Conservation (phyloP, 345 rosid species). For the Eutrema heterophyllum region DNA sequence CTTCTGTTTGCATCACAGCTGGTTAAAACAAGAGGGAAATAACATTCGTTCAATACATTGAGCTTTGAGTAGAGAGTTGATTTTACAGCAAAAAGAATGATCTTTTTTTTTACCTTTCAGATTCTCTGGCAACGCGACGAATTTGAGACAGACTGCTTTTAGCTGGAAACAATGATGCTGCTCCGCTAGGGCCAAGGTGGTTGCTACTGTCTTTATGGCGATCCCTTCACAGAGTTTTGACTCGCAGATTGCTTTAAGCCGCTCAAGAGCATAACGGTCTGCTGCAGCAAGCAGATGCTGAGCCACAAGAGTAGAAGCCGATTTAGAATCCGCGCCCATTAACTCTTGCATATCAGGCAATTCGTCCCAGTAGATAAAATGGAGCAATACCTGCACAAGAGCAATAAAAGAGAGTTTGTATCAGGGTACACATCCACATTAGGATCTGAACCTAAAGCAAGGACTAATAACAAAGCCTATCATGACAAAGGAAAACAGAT, state of each 20-base stretch:
- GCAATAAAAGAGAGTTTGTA: neutral
- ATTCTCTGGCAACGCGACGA: constrained; percentile 53
- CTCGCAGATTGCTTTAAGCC: constrained; percentile 68
- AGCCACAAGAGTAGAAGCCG: constrained; percentile 61
- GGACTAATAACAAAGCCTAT: neutral
- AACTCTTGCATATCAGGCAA: constrained; percentile 75
- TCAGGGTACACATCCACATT: neutral
- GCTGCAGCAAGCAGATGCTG: constrained; percentile 88
- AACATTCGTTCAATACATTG: neutral
- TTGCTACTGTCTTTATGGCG: constrained; percentile 73
- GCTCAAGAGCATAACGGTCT: constrained; percentile 66
- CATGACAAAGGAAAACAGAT: neutral
- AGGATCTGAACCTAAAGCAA: neutral
- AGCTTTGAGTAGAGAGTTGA: neutral
- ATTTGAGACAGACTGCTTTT: constrained; percentile 70
- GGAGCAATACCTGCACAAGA: constrained; percentile 56
- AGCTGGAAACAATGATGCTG: constrained; percentile 71
- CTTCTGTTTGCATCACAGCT: constrained; percentile 83
- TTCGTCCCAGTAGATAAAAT: constrained; percentile 76
- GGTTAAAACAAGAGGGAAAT: constrained; percentile 3
- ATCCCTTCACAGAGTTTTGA: constrained; percentile 64
- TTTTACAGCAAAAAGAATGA: neutral
- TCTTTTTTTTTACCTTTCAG: constrained; percentile 45
- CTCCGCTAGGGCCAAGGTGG: constrained; percentile 77
- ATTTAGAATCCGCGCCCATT: constrained; percentile 45